Base-by-base conservation (phyloP, 202 grass and related monocot species). In the Schoenoplectus triqueter region DNA sequence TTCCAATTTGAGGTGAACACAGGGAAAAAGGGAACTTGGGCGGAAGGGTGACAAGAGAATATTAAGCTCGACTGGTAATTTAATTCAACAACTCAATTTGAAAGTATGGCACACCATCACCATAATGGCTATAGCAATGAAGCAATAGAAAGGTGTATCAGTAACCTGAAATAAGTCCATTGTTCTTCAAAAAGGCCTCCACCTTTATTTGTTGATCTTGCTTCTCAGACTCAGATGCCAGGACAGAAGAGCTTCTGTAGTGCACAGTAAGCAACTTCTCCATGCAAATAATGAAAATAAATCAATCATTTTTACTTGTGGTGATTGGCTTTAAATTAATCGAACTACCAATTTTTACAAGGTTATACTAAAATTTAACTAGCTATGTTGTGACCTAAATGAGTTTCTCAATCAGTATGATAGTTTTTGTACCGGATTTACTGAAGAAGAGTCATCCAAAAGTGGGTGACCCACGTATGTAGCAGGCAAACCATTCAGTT, bases 401-500 rank as follows among this genome's bases (percentile, higher is more conserved):
- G 59, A 39, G 31, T 78, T 78, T 44, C 14, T 57, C 14, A 40
- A 57, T n/a, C 14, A 78, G 74, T 42, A 78, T 59, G 9, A 83
- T 40, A 69, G 61, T 56, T 22, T 75, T 55, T 65, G 6, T 90
- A 95, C 91, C 86, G 87, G 86, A 71, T 91, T 92, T 81, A 95
- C 80, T 31, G 50, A 66, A 88, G 91, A 79, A 56, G 69, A 90
- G 89, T 95, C 95, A 40, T 95, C 92, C 62, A 98, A 73, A 82
- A 95, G 81, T 7, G 95, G 95, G 85, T 98, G 95, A 4, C 95
- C 95, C 82, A 98, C 92, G 84, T 98, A 98, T 84, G 91, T 98
- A 86, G 95, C 91, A 76, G 91, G 65, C 68, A 98, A 79, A 80
- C 91, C 89, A 88, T 95, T 91, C 78, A 90, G 64, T 72, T 83